A percentile compares a stretch with the other conserved stretches of the same genome.
phyloP scores from a whole-genome alignment of 148 eudicot species.

The Rhododendron griersonianum region DNA sequence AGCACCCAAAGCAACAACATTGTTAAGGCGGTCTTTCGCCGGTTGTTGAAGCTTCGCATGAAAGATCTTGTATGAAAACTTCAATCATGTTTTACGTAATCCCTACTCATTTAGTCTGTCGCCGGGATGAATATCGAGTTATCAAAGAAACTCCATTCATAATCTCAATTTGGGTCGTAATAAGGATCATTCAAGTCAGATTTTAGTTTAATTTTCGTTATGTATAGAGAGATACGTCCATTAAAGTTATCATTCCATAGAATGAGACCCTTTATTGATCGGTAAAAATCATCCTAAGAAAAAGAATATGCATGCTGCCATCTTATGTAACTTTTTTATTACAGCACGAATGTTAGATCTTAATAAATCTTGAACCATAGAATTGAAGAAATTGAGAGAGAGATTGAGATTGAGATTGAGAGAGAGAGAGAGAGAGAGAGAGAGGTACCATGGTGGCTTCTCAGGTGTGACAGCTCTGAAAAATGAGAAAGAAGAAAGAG shows the following conservation, averaged over 20 bases:
- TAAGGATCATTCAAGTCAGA: not conserved
- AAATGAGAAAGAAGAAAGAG: constrained; percentile 12
- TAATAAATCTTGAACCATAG: not conserved
- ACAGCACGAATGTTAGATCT: not conserved
- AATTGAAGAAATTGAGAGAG: not conserved
- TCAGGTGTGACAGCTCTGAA: not conserved
- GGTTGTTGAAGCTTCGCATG: too few species aligned
- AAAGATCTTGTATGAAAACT: too few species aligned
- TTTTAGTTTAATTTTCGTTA: not conserved
- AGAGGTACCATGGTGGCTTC: constrained; percentile 17
- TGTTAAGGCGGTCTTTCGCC: too few species aligned
- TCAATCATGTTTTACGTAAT: not conserved
- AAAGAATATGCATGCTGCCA: not conserved
- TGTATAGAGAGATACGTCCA: not conserved
- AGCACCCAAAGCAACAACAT: not conserved
- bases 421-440: not conserved
- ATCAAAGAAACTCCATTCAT: not conserved
- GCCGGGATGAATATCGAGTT: not conserved
- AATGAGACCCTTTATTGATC: not conserved
- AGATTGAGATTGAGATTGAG: too few species aligned
- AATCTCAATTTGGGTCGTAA: not conserved
- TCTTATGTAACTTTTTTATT: not conserved
- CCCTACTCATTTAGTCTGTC: not conserved
- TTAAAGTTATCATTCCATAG: not conserved
- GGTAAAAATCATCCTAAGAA: not conserved